Base-by-base conservation (phyloP, 306 rosid species). In the Cicer pinnatifidum region DNA sequence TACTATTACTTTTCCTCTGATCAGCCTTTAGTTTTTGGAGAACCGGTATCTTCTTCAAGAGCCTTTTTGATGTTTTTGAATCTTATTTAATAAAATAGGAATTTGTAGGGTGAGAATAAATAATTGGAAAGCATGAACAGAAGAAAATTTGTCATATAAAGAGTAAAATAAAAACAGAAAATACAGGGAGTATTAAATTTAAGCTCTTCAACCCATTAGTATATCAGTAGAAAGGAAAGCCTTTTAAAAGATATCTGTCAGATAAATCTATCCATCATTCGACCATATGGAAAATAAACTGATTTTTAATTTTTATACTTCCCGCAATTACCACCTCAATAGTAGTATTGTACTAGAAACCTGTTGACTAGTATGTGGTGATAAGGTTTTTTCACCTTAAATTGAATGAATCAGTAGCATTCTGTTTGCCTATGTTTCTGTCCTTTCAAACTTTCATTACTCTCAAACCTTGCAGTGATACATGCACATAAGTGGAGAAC, bases 121-220 rank as follows among this genome's bases (percentile, higher is more conserved):
- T 40, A 56, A 58, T 52, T 44, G 8, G 52, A 52, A 53, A 48
- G 57, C 58, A 74, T 13, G 38, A 33, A 11, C 46, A 75, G 20
- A 65, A 28, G 17, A 45, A 16, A 39, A 45, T 59, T 65, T 45
- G 45, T 61, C 1, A 3, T 13, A 12, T 17, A 10, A 19, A 67
- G 33, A 45, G 51, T 69, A 63, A 81, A 81, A 68, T 63, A 13
- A 70, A 69, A 53, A 39, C 37, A 10, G 15, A 54, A 64, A 56
- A 60, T 57, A 57, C 20, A 17, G 46, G 71, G 62, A 58, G 16
- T 70, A 39, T 48, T 50, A 17, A 9, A 39, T 15, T 39, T 48
- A 59, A 45, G 15, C 46, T 56, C 70, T 17, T 64, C 69, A 6
- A 9, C 39, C 50, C 8, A 11, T 43, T 28, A 28, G 19, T 53